Conservation (phyloP, 306 rosid species). For the Rosa chinensis region DNA sequence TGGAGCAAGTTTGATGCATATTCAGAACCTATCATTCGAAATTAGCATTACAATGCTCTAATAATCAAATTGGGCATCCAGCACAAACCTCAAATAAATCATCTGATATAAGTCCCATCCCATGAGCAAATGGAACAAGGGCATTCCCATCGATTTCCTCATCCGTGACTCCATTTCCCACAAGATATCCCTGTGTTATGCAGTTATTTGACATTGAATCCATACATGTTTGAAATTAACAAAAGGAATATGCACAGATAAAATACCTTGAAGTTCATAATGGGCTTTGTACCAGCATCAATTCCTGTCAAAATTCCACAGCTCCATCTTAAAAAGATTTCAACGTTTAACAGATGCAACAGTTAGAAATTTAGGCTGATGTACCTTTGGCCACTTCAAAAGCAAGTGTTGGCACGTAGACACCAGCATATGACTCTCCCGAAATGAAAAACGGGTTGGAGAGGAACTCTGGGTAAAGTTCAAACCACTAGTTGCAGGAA, state of each 20-base stretch:
- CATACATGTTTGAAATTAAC: slow-evolving; percentile 17
- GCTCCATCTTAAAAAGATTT: slow-evolving; percentile 10
- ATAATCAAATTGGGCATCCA: slow-evolving; percentile 9
- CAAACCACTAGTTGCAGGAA: slow-evolving; percentile 69
- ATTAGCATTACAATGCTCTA: not conserved
- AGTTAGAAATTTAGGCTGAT: not conserved
- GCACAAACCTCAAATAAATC: slow-evolving; percentile 69
- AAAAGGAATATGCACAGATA: slow-evolving; percentile 21
- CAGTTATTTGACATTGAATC: slow-evolving; percentile 26
- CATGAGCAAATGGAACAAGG: slow-evolving; percentile 86
- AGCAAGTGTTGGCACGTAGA: slow-evolving; percentile 93
- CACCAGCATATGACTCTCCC: slow-evolving; percentile 95
- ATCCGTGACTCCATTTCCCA: slow-evolving; percentile 95
- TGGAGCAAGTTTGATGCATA: slow-evolving; percentile 33
- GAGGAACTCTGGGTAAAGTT: slow-evolving; percentile 68
- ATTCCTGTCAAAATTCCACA: slow-evolving; percentile 50
- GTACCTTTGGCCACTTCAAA: slow-evolving; percentile 71
- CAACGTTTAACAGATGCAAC: not conserved
- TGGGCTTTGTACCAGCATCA: slow-evolving; percentile 55
- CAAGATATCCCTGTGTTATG: slow-evolving; percentile 72
- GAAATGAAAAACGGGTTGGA: slow-evolving; percentile 67
- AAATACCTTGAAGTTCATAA: slow-evolving; percentile 72
- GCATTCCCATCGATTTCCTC: slow-evolving; percentile 81
- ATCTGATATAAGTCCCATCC: slow-evolving; percentile 93
- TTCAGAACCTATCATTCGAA: slow-evolving; percentile 20